Evolutionary conservation across 331 rosid genomes (phyloP).

Genomic region (Arachis monticola): DNA sequence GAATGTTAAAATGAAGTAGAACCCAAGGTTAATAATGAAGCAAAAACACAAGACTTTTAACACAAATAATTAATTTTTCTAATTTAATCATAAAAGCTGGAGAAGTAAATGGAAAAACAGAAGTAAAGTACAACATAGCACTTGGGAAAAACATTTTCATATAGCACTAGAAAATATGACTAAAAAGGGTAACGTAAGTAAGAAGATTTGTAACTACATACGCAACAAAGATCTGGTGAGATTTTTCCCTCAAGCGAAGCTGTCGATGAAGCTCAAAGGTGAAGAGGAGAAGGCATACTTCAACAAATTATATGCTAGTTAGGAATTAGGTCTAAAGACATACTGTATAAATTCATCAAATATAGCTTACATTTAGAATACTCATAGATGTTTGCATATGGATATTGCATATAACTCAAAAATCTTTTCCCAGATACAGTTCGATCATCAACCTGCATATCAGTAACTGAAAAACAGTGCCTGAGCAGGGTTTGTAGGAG

Average conservation of each 20-base stretch:
- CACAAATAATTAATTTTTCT: not conserved
- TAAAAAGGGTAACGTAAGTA: conserved; percentile 23
- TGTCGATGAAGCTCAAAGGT: conserved; percentile 79
- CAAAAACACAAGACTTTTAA: conserved; percentile 5
- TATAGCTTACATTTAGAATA: conserved; percentile 74
- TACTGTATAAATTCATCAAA: conserved; percentile 24
- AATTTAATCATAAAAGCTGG: conserved; percentile 11
- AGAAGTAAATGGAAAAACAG: conserved; percentile 2
- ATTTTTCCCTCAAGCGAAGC: conserved; percentile 56
- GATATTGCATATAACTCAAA: conserved; percentile 55
- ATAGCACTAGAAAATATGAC: conserved; percentile 33
- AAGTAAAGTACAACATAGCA: conserved; percentile 15
- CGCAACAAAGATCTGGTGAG: conserved; percentile 66
- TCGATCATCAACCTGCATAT: conserved; percentile 64
- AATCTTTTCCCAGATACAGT: conserved; percentile 71
- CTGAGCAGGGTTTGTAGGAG: conserved; percentile 34
- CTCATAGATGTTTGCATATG: conserved; percentile 77
- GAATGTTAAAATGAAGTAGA: conserved; percentile 23
- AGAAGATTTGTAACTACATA: conserved; percentile 52
- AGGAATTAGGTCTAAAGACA: conserved; percentile 39
- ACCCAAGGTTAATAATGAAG: conserved; percentile 24
- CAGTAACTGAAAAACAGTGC: conserved; percentile 51
- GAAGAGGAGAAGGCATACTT: conserved; percentile 77
- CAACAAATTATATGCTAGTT: conserved; percentile 36
- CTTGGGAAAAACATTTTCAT: not conserved